These are phyloP conservation scores for Xylaria sp. DNA, from an alignment of 2,329 filamentous ascomycete species.

Conservation along the genomic window DNA sequence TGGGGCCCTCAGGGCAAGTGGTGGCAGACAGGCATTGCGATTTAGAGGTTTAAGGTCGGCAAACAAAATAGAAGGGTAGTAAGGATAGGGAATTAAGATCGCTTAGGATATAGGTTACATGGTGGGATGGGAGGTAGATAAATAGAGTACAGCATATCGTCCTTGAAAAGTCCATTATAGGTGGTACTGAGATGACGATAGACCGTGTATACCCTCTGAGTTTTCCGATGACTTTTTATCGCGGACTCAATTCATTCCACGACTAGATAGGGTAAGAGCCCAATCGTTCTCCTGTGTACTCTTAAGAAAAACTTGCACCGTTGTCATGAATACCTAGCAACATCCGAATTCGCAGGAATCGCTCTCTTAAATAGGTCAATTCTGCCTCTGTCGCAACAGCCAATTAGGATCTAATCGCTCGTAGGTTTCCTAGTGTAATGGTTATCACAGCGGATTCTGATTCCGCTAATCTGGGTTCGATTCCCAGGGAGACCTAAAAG, in stretches of 20 bases:
- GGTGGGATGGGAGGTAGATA: neutral
- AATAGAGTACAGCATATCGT: no score
- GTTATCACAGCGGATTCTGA: slow-evolving; percentile 39
- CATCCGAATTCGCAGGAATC: neutral
- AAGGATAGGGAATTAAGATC: neutral
- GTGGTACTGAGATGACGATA: slow-evolving; percentile 4
- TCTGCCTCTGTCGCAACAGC: neutral
- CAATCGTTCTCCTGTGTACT: no score
- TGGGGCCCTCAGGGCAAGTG: slow-evolving; percentile 64
- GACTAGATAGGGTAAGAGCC: no score
- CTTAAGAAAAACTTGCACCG: no score
- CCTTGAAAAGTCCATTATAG: neutral
- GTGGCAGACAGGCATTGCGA: slow-evolving; percentile 62
- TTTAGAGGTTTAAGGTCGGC: slow-evolving; percentile 43
- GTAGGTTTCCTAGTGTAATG: slow-evolving; percentile 37
- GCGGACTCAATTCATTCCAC: neutral
- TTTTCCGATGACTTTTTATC: neutral
- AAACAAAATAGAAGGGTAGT: neutral
- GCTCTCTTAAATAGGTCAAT: neutral
- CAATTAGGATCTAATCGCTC: neutral
- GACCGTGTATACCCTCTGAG: no score
- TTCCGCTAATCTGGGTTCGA: slow-evolving; percentile 39
- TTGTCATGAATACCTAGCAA: no score
- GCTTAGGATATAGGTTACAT: slow-evolving; percentile 11
- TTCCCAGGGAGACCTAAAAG: slow-evolving; percentile 21